Conservation (phyloP, 2,329 filamentous ascomycete species). For the Diaporthe citriasiana region DNA sequence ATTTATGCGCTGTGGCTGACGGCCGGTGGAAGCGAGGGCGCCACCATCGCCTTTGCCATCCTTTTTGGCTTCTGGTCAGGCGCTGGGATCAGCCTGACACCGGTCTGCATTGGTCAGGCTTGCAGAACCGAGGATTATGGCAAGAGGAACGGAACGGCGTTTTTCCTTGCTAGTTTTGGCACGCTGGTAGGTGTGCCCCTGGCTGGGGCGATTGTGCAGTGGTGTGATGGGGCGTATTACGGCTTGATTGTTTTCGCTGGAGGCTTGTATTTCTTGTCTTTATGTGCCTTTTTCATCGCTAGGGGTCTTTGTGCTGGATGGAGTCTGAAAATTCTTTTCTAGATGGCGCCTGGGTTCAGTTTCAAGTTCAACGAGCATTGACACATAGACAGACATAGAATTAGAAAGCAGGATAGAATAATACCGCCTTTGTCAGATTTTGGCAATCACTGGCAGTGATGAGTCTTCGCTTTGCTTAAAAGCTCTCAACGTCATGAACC, state of each 20-base stretch:
- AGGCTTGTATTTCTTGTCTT: constrained; percentile 64
- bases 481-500: too few species aligned
- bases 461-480: too few species aligned
- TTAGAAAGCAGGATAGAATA: not conserved
- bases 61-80: constrained; percentile 88
- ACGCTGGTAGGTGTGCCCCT: constrained; percentile 81
- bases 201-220: constrained; percentile 73
- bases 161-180: constrained; percentile 84
- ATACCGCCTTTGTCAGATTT: too few species aligned
- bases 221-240: constrained; percentile 71
- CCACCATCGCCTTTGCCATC: constrained; percentile 80
- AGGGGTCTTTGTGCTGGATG: constrained; percentile 10
- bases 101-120: constrained; percentile 86
- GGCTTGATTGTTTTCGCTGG: constrained; percentile 77
- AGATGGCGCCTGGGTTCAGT: not conserved
- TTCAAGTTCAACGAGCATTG: not conserved
- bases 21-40: constrained; percentile 66
- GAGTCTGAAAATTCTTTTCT: not conserved
- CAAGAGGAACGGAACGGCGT: constrained; percentile 86
- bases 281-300: constrained; percentile 1
- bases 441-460: too few species aligned
- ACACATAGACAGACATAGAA: not conserved
- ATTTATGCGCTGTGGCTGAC: constrained; percentile 85
- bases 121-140: constrained; percentile 88
- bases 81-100: constrained; percentile 83